Evolutionary conservation across 2,329 filamentous ascomycete genomes (phyloP).

Genomic region (Fusarium fujikuroi): DNA sequence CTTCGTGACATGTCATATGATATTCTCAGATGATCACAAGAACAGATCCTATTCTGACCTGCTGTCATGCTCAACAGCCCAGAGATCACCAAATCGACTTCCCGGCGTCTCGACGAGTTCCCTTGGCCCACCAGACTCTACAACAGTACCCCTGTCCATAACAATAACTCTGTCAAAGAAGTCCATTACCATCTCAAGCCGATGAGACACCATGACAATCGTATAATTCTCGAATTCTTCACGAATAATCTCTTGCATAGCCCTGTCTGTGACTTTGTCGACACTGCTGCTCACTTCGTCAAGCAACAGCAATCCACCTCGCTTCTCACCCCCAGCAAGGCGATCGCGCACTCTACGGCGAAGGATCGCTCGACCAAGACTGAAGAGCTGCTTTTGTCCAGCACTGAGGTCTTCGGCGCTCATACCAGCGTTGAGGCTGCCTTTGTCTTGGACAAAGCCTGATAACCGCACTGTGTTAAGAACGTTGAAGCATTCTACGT

Average conservation of each 20-base stretch:
- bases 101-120: conserved; percentile 39
- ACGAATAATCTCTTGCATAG: conserved; percentile 55
- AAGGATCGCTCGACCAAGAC: conserved; percentile 68
- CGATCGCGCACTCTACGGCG: conserved; percentile 44
- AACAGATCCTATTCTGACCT: not conserved
- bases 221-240: conserved; percentile 59
- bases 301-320: conserved; percentile 50
- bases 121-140: conserved; percentile 51
- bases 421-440: conserved; percentile 53
- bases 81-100: conserved; percentile 48
- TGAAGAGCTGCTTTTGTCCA: conserved; percentile 73
- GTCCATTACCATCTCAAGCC: conserved; percentile 62
- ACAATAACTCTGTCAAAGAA: conserved; percentile 61
- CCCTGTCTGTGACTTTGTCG: conserved; percentile 54
- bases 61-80: conserved; percentile 41
- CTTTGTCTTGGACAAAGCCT: conserved; percentile 46
- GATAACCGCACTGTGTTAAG: conserved; percentile 52
- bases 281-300: conserved; percentile 58
- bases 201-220: conserved; percentile 61
- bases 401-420: conserved; percentile 61
- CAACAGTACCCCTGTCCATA: conserved; percentile 59
- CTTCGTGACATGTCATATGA: not conserved
- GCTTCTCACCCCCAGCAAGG: conserved; percentile 19
- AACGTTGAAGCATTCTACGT: conserved; percentile 48
- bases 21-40: not conserved